Evolutionary conservation across 495 filamentous ascomycete genomes (phyloP), one percentile per base, ranked within the genome.

Genomic region (Aspergillus panamensis): DNA sequence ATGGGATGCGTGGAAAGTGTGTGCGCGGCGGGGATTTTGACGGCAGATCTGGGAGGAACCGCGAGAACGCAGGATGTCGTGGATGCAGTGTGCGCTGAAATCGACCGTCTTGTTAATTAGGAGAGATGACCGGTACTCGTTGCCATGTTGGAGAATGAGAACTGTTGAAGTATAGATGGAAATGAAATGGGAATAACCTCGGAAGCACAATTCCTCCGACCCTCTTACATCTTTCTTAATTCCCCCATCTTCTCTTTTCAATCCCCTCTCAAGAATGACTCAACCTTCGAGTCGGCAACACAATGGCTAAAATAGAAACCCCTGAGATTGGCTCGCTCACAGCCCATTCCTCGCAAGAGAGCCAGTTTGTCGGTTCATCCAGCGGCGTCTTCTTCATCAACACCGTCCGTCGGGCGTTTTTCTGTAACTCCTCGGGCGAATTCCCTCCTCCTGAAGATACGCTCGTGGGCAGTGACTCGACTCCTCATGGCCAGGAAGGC

Each of bases 1-100:
- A 76, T 88, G 74, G 69, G 74, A 16, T 77, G 75, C 47, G 79
- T 89, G 9, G 83, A 87, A 67, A 81, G 79, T 53, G 84, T 87
- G 19, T 80, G 76, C 37, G 84, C 81, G 51, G 66, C 65, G 21
- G 82, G 83, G 0, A 70, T 85, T 30, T 75, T 77, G 32, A 88
- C 85, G 12, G 71, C 67, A 35, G 86, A 88, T 69, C 68, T 88
- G 48, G 83, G 82, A 33, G 86, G 85, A 0, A 66, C 61, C 0
- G 73, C 70, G 6, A 79, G 66, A 5, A 87, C 85, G 0, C 74
- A 75, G 61, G 78, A 81, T 49, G 84, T 88, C 8, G 87, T 84
- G 3, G 71, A 81, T 40, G 83, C 82, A 9, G 80, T 87, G 9
- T 82, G 82, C 57, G 69, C 67, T 20, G 82, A 86, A 69, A 81